A percentile compares a stretch with the other conserved stretches of the same genome.
These are phyloP conservation scores for Prunus mume DNA, from an alignment of 306 rosid species.

Conservation along the genomic window DNA sequence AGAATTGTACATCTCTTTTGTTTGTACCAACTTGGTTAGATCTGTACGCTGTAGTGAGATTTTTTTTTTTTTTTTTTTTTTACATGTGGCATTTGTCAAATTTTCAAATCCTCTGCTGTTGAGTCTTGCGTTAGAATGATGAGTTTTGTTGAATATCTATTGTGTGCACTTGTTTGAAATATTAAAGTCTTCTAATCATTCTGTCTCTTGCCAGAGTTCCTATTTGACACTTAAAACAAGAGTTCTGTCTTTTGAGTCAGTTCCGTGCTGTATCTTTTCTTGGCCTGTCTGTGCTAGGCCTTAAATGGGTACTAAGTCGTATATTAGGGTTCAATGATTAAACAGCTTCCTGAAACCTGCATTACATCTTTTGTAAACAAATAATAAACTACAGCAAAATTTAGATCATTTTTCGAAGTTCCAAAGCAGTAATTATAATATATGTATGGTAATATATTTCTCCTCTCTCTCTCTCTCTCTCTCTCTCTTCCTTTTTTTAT, in stretches of 20 bases:
- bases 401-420: background rate
- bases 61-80: background rate
- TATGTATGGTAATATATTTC: background rate
- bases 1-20: background rate
- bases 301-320: background rate
- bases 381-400: background rate
- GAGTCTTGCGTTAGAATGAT: background rate
- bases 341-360: background rate
- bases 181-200: background rate
- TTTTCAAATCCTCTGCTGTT: background rate
- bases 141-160: background rate
- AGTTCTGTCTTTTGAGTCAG: background rate
- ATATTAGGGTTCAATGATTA: background rate
- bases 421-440: background rate
- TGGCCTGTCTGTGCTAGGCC: background rate
- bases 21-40: background rate
- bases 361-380: background rate
- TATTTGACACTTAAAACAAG: background rate
- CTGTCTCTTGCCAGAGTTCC: background rate
- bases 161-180: background rate
- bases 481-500: too few relatives aligned
- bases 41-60: background rate
- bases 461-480: too few relatives aligned
- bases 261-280: background rate
- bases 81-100: background rate